Evolutionary conservation across 2,329 filamentous ascomycete genomes (phyloP).

Genomic region (Paecilomyces niveus): DNA sequence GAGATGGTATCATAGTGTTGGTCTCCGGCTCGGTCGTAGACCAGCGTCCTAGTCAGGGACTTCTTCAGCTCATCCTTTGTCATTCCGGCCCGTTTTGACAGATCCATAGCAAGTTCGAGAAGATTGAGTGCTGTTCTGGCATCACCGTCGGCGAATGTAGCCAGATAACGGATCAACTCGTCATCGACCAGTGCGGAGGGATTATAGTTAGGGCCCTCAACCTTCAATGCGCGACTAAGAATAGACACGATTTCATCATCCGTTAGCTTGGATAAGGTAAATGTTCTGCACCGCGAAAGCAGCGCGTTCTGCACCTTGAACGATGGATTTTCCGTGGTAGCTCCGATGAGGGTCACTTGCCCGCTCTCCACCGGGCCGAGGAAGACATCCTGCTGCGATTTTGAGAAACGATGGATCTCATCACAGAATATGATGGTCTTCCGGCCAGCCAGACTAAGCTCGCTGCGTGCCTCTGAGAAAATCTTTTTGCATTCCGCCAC

Average conservation of each 20-base stretch:
- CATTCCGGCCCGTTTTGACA: constrained; percentile 57
- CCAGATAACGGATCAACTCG: constrained; percentile 72
- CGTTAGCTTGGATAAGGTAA: constrained; percentile 71
- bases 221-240: constrained; percentile 63
- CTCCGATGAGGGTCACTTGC: constrained; percentile 83
- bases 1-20: constrained; percentile 98
- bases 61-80: constrained; percentile 73
- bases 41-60: constrained; percentile 80
- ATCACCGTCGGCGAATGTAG: constrained; percentile 84
- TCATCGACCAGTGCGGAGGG: constrained; percentile 59
- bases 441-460: constrained; percentile 71
- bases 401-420: constrained; percentile 88
- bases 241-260: constrained; percentile 67
- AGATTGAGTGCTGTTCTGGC: constrained; percentile 89
- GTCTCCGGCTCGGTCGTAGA: constrained; percentile 91
- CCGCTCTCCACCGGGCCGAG: constrained; percentile 86
- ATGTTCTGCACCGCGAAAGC: constrained; percentile 82
- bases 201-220: constrained; percentile 49
- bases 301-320: constrained; percentile 88
- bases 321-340: constrained; percentile 93
- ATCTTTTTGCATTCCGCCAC: constrained; percentile 89
- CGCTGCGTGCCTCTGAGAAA: constrained; percentile 75
- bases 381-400: constrained; percentile 91
- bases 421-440: constrained; percentile 97
- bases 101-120: constrained; percentile 77